Evolutionary conservation across 2,329 filamentous ascomycete species (phyloP).

Genomic region (Hymenoscyphus scutula): DNA sequence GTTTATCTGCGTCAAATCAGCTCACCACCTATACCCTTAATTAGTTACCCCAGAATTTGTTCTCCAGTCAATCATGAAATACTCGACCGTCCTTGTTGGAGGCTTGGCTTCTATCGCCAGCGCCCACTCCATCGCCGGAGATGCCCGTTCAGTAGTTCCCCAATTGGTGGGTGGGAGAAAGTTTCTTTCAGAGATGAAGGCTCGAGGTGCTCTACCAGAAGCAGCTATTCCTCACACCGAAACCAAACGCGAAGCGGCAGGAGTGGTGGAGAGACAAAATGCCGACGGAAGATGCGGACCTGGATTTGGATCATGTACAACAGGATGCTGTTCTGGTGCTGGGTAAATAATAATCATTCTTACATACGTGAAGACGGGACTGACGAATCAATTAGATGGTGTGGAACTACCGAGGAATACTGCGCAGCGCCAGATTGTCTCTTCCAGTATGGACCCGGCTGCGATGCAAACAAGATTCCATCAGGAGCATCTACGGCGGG

Average conservation of each 20-base stretch:
- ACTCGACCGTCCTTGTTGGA: conserved; percentile 6
- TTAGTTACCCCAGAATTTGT: not conserved
- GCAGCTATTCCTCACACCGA: conserved; percentile 8
- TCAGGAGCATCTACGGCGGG: conserved; percentile 54
- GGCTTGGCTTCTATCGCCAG: conserved; percentile 15
- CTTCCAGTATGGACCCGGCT: conserved; percentile 58
- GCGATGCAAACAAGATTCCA: conserved; percentile 56
- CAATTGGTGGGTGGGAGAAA: conserved; percentile 29
- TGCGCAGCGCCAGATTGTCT: conserved; percentile 62
- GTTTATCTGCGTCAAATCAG: conserved; percentile 17
- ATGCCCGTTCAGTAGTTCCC: conserved; percentile 20
- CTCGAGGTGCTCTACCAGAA: conserved; percentile 21
- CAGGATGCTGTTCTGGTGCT: conserved; percentile 31
- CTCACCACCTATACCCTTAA: not conserved
- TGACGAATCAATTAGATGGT: conserved; percentile 21
- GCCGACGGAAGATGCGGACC: conserved; percentile 29
- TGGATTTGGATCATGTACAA: conserved; percentile 28
- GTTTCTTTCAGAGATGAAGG: conserved; percentile 30
- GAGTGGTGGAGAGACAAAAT: conserved; percentile 19
- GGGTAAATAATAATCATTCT: conserved; percentile 20
- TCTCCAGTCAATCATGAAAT: conserved; percentile 6
- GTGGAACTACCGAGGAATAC: conserved; percentile 42
- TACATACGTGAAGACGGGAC: not conserved
- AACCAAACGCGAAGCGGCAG: conserved; percentile 11
- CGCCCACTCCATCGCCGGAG: conserved; percentile 25